These are phyloP conservation scores for Circinella minor DNA, from an alignment of 371 early-diverging fungal genomes.

Conservation along the genomic window DNA sequence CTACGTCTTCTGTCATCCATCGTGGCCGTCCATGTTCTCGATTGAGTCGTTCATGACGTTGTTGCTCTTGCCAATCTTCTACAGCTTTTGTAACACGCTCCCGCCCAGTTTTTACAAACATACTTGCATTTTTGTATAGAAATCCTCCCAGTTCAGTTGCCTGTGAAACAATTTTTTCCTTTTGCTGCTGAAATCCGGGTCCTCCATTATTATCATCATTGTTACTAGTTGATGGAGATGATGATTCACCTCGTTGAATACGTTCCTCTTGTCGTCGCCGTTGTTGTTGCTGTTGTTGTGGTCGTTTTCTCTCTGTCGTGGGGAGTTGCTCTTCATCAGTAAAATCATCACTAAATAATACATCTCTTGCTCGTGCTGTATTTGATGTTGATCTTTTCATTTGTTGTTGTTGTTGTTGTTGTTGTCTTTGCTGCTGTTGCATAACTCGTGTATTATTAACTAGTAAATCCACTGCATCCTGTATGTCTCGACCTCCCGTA, in stretches of 20 bases:
- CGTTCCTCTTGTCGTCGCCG: neutral
- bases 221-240: slow-evolving; percentile 6
- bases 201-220: too few relatives aligned
- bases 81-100: slow-evolving; percentile 69
- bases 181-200: slow-evolving; percentile 49
- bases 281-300: neutral
- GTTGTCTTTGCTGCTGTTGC: slow-evolving; percentile 10
- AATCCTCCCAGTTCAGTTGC: slow-evolving; percentile 76
- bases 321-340: neutral
- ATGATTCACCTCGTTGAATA: neutral
- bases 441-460: slow-evolving; percentile 61
- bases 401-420: slow-evolving; percentile 11
- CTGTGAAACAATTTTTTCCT: slow-evolving; percentile 65
- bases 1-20: slow-evolving; percentile 44
- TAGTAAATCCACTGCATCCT: slow-evolving; percentile 67
- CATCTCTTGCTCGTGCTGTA: slow-evolving; percentile 23
- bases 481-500: slow-evolving; percentile 61
- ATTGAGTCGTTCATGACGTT: slow-evolving; percentile 33
- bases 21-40: slow-evolving; percentile 37
- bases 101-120: slow-evolving; percentile 71
- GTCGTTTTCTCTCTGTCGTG: neutral
- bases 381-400: slow-evolving; percentile 7
- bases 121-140: slow-evolving; percentile 74
- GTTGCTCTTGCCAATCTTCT: slow-evolving; percentile 65
- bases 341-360: slow-evolving; percentile 23